Percentiles rank a stretch among this genome's conserved stretches.
Conservation (phyloP, 2,329 filamentous ascomycete species). For the Neopestalotiopsis sp. region DNA sequence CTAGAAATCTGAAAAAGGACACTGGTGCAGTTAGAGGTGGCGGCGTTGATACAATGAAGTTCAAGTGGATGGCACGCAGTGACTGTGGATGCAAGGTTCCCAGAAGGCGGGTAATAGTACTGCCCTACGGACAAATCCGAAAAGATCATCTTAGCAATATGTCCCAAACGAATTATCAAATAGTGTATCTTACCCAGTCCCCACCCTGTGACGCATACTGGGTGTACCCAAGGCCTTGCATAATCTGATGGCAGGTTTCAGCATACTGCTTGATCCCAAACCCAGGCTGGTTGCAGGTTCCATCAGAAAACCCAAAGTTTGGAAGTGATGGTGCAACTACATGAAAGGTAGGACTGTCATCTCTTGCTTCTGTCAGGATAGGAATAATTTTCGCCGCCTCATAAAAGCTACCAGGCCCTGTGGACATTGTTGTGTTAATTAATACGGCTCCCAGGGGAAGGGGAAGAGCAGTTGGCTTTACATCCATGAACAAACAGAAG, state of each 20-base stretch:
- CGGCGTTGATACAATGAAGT: slow-evolving; percentile 16
- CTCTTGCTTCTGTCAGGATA: background rate
- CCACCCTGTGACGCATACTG: slow-evolving; percentile 28
- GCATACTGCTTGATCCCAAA: slow-evolving; percentile 34
- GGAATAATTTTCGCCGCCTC: background rate
- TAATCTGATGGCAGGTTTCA: slow-evolving; percentile 36
- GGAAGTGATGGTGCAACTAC: slow-evolving; percentile 42
- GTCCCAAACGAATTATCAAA: too few relatives aligned
- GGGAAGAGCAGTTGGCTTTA: background rate
- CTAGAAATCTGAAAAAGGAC: slow-evolving; percentile 16
- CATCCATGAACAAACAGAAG: slow-evolving; percentile 25
- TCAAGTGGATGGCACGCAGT: slow-evolving; percentile 21
- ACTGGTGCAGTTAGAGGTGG: slow-evolving; percentile 8
- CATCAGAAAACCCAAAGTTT: slow-evolving; percentile 40
- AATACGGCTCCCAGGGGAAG: too few relatives aligned
- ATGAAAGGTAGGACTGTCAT: slow-evolving; percentile 35
- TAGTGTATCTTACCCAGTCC: slow-evolving; percentile 13
- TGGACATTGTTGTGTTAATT: background rate
- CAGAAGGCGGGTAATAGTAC: slow-evolving; percentile 16
- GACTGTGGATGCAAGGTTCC: slow-evolving; percentile 17
- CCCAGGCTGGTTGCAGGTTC: slow-evolving; percentile 28
- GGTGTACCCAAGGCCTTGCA: slow-evolving; percentile 36
- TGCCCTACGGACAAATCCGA: slow-evolving; percentile 6
- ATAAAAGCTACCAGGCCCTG: background rate
- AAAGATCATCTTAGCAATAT: too few relatives aligned